A percentile compares a stretch with the other conserved stretches of the same genome.
Conservation (phyloP, 805 yeast species). For the Ascoidea tarda region DNA sequence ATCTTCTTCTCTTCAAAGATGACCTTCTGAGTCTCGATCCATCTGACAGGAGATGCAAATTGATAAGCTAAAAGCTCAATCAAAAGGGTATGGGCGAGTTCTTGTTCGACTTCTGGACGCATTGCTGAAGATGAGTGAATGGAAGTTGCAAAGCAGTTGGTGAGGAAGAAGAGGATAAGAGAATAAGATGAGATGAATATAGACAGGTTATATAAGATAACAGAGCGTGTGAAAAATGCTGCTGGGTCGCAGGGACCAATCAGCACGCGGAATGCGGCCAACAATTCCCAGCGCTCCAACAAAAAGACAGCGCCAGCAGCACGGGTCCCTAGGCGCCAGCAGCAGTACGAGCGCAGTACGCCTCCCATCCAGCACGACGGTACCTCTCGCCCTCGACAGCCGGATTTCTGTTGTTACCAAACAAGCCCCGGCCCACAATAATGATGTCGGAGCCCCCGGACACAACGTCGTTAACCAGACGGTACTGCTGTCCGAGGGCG, state of each 20-base stretch:
- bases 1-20: conserved; percentile 87
- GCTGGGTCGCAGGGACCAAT: too few relatives aligned
- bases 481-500: conserved; percentile 88
- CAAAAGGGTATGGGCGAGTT: conserved; percentile 84
- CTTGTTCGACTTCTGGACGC: conserved; percentile 93
- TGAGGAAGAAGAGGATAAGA: not conserved
- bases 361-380: conserved; percentile 89
- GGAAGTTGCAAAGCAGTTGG: not conserved
- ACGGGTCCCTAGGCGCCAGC: too few relatives aligned
- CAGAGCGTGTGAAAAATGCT: too few relatives aligned
- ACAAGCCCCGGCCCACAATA: conserved; percentile 96
- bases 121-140: conserved; percentile 10
- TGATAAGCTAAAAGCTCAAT: conserved; percentile 97
- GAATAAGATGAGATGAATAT: too few relatives aligned
- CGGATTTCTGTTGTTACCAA: conserved; percentile 91
- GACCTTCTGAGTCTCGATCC: conserved; percentile 99
- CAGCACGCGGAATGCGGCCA: too few relatives aligned
- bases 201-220: too few relatives aligned
- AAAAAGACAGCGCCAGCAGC: too few relatives aligned
- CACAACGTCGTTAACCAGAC: conserved; percentile 80
- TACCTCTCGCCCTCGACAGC: conserved; percentile 77
- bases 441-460: conserved; percentile 84
- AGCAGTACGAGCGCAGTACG: conserved; percentile 29
- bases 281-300: too few relatives aligned
- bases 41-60: conserved; percentile 98